These are phyloP conservation scores for Solanum bulbocastanum DNA, from an alignment of 257 asterid species.

Conservation along the genomic window DNA sequence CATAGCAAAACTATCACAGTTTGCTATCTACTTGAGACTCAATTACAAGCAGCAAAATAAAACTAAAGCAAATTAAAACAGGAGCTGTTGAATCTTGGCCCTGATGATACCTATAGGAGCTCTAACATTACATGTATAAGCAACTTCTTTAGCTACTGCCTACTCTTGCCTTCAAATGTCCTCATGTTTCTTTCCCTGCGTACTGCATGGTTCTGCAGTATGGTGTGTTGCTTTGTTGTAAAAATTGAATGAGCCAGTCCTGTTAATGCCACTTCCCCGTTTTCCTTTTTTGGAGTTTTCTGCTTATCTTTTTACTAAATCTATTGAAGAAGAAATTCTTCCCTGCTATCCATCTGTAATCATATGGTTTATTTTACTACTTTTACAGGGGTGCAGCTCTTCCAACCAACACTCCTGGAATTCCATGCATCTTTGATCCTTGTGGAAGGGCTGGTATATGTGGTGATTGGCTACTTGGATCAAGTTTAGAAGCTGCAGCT, in stretches of 20 bases:
- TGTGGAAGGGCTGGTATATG: slow-evolving; percentile 94
- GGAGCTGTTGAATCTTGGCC: neutral
- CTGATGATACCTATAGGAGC: neutral
- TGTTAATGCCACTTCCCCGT: neutral
- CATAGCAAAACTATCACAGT: neutral
- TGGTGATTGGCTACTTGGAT: slow-evolving; percentile 95
- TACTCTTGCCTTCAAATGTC: neutral
- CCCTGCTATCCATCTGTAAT: neutral
- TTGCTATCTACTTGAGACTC: neutral
- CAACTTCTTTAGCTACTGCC: neutral
- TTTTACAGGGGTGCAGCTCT: slow-evolving; percentile 96
- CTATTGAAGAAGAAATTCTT: neutral
- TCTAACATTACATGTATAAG: neutral
- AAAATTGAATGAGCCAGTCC: neutral
- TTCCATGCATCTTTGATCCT: slow-evolving; percentile 92
- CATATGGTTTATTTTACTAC: neutral
- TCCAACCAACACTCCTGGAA: slow-evolving; percentile 73
- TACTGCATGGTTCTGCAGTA: neutral
- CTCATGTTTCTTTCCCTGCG: neutral
- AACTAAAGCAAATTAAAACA: neutral
- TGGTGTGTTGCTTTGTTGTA: neutral
- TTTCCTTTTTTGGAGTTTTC: neutral
- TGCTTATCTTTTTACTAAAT: neutral
- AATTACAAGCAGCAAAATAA: neutral
- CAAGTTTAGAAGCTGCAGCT: slow-evolving; percentile 88